Base-by-base conservation (phyloP, 805 yeast species). In the Ogataea chonburiensis region DNA sequence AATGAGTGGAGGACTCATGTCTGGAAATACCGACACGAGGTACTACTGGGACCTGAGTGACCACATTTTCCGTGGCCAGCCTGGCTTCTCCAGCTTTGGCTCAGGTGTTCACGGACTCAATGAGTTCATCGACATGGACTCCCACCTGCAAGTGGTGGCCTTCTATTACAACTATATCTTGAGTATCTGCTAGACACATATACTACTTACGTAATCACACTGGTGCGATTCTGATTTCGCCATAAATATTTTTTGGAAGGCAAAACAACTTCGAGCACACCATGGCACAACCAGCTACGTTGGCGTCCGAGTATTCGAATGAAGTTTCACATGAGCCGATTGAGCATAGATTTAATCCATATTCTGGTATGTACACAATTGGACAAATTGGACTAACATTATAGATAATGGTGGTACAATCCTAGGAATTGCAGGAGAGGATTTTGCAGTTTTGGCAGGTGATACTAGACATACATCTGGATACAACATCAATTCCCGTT, bases 391-490 rank as follows among this genome's bases (percentile, higher is more conserved):
- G 6, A 14, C 39, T 36, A 30, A 34, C 23, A 1, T 15, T 21
- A 17, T 23, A 43, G 96, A 89, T 63, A 87, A 89, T 54, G 98
- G 98, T 53, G 98, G 98, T 55, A 91, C 98, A 6, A 89, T 91
- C 37, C 68, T 93, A 50, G 98, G 98, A 35, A 93, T 93, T 63
- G 97, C 98, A 1, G 98, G 98, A 33, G 86, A 87, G 60, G 97
- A 93, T 63, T 93, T 88, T 56, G 96, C 96, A 13, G 93, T 93
- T 22, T 71, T 93, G 43, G 98, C 98, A 1, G 98, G 98, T 29
- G 98, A 93, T 62, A 93, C 98, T n/a, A 82, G 98, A 70, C 94
- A 85, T 56, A 86, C 95, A 5, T 81, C 84, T 13, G 98, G 97
- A 15, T 93, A 88, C 66, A 80, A 86, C 45, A 93, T 93, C 61